Evolutionary conservation across 768 basidiomycete species (phyloP), one percentile per base, ranked within the genome.

Genomic region (Pisolithus marmoratus): DNA sequence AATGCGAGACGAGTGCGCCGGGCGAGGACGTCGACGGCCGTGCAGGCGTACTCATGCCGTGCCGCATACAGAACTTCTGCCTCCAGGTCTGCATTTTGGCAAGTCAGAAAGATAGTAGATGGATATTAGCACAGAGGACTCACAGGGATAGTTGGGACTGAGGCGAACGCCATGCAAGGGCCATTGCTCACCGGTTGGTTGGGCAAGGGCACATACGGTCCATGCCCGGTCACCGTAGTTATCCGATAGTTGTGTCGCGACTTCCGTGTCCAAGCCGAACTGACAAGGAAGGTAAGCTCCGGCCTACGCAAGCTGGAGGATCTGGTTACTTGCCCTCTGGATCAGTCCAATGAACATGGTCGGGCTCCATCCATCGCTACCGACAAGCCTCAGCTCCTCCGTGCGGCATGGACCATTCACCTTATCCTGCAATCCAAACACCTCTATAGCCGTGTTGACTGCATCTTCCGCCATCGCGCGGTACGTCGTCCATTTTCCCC

Each of bases 401-500:
- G 95, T 97, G 43, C 87, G 79, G 63, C 92, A 94, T 8, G 76
- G 80, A 24, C 73, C 79, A 61, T 66, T 79, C 19, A 72, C 76
- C 51, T 68, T 75, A 1, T 72, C 71, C 62, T 80, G 72, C 50
- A 98, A 72, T 26, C 72, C 76, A 72, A 90, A 96, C 38, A 79
- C 79, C 67, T 87, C 79, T 54, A 97, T 77, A 11, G 95, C 94
- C 53, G 77, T 74, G 68, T 97, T 89, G 42, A 97, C 86, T 0
- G 93, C 88, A 73, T 98, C 95, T 72, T 93, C 79, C 22, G 95
- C 93, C 95, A 98, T 96, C 29, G 84, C 85, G 46, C 90, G 76
- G 72, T 97, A 99, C 45, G 95, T 97, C 53, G 95, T 99, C 95
- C 95, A 99, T 70, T 99, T 99, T 5, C 95, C 95, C 17, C 95